phyloP scores from a whole-genome alignment of 352 stramenopile genomes.

The Globisporangium recalcitrans region DNA sequence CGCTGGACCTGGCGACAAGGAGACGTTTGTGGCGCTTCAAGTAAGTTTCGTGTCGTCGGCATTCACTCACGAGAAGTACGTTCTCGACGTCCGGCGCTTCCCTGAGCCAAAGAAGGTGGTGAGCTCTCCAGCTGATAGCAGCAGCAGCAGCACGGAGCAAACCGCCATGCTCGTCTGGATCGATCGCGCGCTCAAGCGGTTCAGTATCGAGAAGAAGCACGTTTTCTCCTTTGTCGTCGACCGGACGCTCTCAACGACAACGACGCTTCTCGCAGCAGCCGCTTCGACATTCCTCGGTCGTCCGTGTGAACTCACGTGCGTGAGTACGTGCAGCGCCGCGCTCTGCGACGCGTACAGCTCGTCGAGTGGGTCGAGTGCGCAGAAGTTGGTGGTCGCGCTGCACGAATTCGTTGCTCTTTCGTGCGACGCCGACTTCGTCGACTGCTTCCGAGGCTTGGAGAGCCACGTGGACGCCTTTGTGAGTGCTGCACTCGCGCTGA shows the following conservation, averaged over 20 bases:
- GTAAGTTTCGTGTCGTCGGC: slow-evolving; percentile 12
- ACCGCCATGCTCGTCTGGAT: slow-evolving; percentile 1
- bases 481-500: not conserved
- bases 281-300: slow-evolving; percentile 6
- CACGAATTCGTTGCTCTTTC: not conserved
- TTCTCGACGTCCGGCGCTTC: slow-evolving; percentile 8
- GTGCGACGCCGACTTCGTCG: slow-evolving; percentile 5
- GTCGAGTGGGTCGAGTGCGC: not conserved
- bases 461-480: slow-evolving; percentile 4
- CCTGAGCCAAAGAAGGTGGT: too few species aligned
- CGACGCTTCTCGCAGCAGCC: not conserved
- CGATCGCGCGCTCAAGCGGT: not conserved
- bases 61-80: slow-evolving; percentile 9
- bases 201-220: slow-evolving; percentile 10
- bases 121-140: not conserved
- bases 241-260: not conserved
- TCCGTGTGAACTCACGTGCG: not conserved
- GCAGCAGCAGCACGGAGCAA: slow-evolving; percentile 4
- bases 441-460: slow-evolving; percentile 10
- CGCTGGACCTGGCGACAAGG: not conserved
- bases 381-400: slow-evolving; percentile 2
- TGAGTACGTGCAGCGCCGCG: not conserved
- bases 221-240: slow-evolving; percentile 11
- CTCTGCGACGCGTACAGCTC: not conserved
- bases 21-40: slow-evolving; percentile 7